Evolutionary conservation across 2,329 filamentous ascomycete species (phyloP).

Genomic region (Blastomyces parvus): DNA sequence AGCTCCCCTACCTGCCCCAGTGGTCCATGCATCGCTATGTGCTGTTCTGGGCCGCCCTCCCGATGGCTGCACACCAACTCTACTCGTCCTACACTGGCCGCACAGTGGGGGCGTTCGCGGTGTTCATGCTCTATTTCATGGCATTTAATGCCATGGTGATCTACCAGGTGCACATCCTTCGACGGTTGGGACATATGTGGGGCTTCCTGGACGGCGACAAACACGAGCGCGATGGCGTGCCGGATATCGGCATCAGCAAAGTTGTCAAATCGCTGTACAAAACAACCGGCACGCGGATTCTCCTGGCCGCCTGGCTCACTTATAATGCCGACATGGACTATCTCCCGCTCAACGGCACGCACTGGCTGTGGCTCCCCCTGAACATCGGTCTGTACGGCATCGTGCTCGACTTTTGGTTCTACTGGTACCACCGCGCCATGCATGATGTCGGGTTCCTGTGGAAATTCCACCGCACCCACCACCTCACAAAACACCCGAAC

Average conservation of each 20-base stretch:
- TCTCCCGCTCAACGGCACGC: constrained; percentile 16
- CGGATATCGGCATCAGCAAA: constrained; percentile 31
- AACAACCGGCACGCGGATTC: constrained; percentile 26
- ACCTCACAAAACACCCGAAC: constrained; percentile 40
- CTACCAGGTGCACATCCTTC: constrained; percentile 32
- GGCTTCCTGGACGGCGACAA: constrained; percentile 40
- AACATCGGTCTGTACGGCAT: constrained; percentile 36
- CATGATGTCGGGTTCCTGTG: constrained; percentile 35
- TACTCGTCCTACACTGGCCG: constrained; percentile 25
- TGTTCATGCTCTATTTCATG: constrained; percentile 31
- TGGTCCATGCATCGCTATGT: constrained; percentile 34
- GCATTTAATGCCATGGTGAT: constrained; percentile 36
- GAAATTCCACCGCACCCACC: constrained; percentile 40
- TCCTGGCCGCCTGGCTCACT: constrained; percentile 29
- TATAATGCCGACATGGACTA: constrained; percentile 22
- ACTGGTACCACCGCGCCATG: constrained; percentile 37
- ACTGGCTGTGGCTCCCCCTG: constrained; percentile 30
- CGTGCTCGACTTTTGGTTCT: constrained; percentile 40
- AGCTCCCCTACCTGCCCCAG: constrained; percentile 33
- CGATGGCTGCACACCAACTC: constrained; percentile 32
- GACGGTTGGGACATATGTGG: constrained; percentile 29
- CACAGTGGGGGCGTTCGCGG: constrained; percentile 23
- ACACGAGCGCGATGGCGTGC: constrained; percentile 37
- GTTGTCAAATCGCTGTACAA: constrained; percentile 27
- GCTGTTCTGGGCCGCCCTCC: constrained; percentile 30